Evolutionary conservation across 768 basidiomycete species (phyloP).

Genomic region (Mycena alexandri): DNA sequence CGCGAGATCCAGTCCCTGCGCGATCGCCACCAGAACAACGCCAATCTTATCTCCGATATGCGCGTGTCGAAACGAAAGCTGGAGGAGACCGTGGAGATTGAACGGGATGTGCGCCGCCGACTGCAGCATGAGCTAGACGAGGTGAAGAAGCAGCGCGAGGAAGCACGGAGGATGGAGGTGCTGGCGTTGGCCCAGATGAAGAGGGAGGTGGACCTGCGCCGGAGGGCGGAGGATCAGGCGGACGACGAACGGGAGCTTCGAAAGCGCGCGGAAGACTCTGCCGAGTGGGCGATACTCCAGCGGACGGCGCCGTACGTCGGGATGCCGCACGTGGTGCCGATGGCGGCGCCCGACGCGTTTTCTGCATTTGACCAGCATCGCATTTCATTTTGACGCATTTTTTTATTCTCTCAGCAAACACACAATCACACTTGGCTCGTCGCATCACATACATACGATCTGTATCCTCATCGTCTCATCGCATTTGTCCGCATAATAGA

Average conservation of each 20-base stretch:
- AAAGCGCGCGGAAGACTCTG: conserved; percentile 33
- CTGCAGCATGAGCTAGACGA: conserved; percentile 51
- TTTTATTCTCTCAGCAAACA: conserved; percentile 22
- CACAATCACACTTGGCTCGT: conserved; percentile 13
- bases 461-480: conserved; percentile 31
- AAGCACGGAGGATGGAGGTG: conserved; percentile 46
- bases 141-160: conserved; percentile 48
- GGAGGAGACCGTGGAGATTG: conserved; percentile 54
- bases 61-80: conserved; percentile 58
- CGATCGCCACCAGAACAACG: conserved; percentile 47
- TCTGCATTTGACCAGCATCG: conserved; percentile 31
- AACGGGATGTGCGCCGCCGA: conserved; percentile 53
- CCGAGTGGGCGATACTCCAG: conserved; percentile 21
- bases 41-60: conserved; percentile 46
- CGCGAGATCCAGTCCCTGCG: conserved; percentile 57
- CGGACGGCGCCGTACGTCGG: conserved; percentile 4
- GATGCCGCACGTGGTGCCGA: conserved; percentile 16
- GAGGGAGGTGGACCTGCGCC: conserved; percentile 70
- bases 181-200: conserved; percentile 44
- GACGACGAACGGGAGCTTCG: conserved; percentile 47
- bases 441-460: conserved; percentile 24
- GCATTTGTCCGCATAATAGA: conserved; percentile 27
- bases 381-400: conserved; percentile 33
- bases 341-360: conserved; percentile 25
- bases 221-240: conserved; percentile 73